Evolutionary conservation across 306 rosid species (phyloP).

Genomic region (Amphicarpaea edgeworthii): DNA sequence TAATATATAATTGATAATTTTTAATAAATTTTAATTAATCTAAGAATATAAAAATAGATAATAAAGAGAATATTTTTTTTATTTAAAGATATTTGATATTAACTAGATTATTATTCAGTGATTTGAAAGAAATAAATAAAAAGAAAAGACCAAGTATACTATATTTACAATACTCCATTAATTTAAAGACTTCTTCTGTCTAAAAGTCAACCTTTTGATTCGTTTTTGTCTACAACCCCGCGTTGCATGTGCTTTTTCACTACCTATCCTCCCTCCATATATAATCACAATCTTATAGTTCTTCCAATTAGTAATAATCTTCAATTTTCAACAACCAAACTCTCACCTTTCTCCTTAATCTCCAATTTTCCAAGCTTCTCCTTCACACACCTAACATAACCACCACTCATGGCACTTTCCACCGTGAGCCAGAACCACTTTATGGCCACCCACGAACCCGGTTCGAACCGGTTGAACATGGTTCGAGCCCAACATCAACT

Average conservation of each 20-base stretch:
- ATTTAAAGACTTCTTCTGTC: not conserved
- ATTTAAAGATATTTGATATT: no score
- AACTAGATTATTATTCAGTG: no score
- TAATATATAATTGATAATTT: no score
- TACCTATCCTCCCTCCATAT: not conserved
- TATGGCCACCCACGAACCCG: conserved; percentile 6
- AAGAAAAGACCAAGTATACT: not conserved
- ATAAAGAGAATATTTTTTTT: no score
- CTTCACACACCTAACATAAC: no score
- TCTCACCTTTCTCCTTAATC: not conserved
- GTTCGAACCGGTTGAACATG: not conserved
- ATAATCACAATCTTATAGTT: not conserved
- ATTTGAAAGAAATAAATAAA: not conserved
- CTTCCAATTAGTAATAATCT: not conserved
- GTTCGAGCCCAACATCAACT: conserved; percentile 45
- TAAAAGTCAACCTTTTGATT: not conserved
- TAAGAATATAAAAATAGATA: no score
- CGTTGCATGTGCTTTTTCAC: not conserved
- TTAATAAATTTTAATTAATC: no score
- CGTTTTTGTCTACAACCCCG: not conserved
- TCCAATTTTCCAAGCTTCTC: not conserved
- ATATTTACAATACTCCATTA: not conserved
- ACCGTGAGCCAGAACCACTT: no score
- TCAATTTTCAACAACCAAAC: not conserved
- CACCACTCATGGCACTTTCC: conserved; percentile 51